Evolutionary conservation across 106 monocot species (phyloP).

Genomic region (Platanthera guangdongensis): DNA sequence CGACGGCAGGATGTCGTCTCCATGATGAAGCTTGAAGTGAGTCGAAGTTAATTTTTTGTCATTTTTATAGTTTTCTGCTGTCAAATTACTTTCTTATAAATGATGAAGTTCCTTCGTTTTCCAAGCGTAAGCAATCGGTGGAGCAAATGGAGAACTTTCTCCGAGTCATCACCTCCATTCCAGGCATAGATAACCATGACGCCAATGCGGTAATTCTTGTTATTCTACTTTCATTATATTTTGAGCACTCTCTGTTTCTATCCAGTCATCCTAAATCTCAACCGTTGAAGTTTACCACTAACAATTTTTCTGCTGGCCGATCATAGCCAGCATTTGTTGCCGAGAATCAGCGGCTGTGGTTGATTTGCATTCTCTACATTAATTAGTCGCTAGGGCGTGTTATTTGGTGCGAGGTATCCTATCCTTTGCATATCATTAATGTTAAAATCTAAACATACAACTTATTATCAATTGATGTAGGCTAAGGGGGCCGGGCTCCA

Average conservation of each 20-base stretch:
- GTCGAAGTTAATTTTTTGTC: background rate
- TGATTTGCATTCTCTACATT: background rate
- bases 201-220: slow-evolving; percentile 46
- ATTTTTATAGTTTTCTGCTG: background rate
- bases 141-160: slow-evolving; percentile 47
- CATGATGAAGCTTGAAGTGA: slow-evolving; percentile 66
- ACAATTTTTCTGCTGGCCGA: background rate
- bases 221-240: background rate
- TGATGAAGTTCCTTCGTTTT: slow-evolving; percentile 7
- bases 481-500: no score
- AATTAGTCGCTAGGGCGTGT: background rate
- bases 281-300: background rate
- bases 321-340: background rate
- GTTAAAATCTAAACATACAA: no score
- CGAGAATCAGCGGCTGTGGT: background rate
- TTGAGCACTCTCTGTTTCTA: background rate
- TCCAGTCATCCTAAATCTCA: background rate
- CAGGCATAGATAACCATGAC: slow-evolving; percentile 68
- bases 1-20: slow-evolving; percentile 45
- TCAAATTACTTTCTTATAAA: background rate
- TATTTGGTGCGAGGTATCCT: no score
- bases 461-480: no score
- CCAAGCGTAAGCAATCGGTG: slow-evolving; percentile 46
- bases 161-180: slow-evolving; percentile 51
- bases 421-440: no score